A percentile compares a stretch with the other conserved stretches of the same genome.
phyloP scores from a whole-genome alignment of 2,329 filamentous ascomycete genomes.

The Epichloe sp. region DNA sequence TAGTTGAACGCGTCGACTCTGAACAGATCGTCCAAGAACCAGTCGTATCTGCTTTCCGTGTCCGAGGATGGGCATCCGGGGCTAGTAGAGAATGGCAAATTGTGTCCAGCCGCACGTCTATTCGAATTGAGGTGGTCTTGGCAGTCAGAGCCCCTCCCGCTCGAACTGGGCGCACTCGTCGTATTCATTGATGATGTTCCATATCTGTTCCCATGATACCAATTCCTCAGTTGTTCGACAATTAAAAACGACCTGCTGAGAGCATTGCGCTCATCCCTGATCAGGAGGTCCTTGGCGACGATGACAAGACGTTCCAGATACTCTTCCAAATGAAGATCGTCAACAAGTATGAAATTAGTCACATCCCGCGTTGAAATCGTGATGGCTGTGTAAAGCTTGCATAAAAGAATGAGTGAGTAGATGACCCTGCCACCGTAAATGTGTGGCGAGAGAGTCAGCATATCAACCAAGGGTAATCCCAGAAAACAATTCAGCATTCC shows the following conservation, averaged over 20 bases:
- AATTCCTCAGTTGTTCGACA: conserved; percentile 2
- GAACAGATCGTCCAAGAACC: neutral
- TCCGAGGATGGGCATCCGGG: neutral
- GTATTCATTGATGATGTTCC: neutral
- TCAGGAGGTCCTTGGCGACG: conserved; percentile 1
- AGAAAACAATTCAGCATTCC: conserved; percentile 2
- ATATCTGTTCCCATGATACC: conserved; percentile 1
- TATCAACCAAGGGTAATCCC: neutral
- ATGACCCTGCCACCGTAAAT: conserved; percentile 4
- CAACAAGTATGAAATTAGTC: neutral
- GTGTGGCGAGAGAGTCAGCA: conserved; percentile 2
- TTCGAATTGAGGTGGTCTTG: neutral
- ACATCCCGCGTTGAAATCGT: neutral
- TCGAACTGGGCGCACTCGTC: neutral
- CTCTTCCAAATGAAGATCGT: conserved; percentile 1
- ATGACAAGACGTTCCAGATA: conserved; percentile 1
- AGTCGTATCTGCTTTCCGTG: neutral
- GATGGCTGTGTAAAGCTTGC: conserved; percentile 1
- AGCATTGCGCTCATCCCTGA: neutral
- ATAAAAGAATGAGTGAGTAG: conserved; percentile 2
- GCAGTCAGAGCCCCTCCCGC: neutral
- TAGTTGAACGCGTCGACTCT: neutral
- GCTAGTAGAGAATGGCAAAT: neutral
- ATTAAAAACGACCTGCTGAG: conserved; percentile 1
- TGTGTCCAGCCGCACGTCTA: neutral